Conservation (phyloP, 768 basidiomycete genomes). For the Mycena latifolia region DNA sequence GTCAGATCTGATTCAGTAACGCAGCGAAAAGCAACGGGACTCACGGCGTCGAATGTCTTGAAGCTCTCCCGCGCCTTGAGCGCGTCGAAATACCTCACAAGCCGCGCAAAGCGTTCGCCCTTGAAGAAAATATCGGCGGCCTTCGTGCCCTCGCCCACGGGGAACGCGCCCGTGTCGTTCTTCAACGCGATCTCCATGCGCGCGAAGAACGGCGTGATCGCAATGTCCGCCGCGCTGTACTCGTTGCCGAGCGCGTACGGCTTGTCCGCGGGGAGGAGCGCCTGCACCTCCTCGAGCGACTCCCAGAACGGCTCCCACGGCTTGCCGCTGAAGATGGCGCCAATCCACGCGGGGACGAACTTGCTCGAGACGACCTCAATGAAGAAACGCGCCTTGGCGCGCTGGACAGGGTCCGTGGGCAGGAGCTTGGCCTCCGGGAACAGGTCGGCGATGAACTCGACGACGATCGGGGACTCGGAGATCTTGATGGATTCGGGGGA, state of each 20-base stretch:
- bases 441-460: slow-evolving; percentile 77
- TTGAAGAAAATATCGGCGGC: slow-evolving; percentile 54
- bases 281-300: slow-evolving; percentile 62
- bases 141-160: slow-evolving; percentile 59
- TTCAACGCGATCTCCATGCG: slow-evolving; percentile 57
- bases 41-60: slow-evolving; percentile 67
- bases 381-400: slow-evolving; percentile 74
- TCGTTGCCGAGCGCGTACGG: slow-evolving; percentile 55
- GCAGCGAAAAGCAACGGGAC: no score
- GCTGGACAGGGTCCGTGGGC: slow-evolving; percentile 65
- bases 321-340: slow-evolving; percentile 53
- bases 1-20: no score
- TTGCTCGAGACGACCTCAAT: slow-evolving; percentile 65
- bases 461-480: slow-evolving; percentile 73
- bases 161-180: slow-evolving; percentile 66
- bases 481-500: slow-evolving; percentile 72
- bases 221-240: slow-evolving; percentile 75
- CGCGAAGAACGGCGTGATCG: slow-evolving; percentile 70
- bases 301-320: slow-evolving; percentile 54
- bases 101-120: slow-evolving; percentile 61
- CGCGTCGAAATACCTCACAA: slow-evolving; percentile 60
- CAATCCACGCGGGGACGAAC: slow-evolving; percentile 53
- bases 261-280: slow-evolving; percentile 60
- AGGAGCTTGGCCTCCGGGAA: slow-evolving; percentile 61
- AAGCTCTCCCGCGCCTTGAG: slow-evolving; percentile 66